phyloP scores from a whole-genome alignment of 2,329 filamentous ascomycete species.

The Ophiocordyceps camponoti-saundersi region DNA sequence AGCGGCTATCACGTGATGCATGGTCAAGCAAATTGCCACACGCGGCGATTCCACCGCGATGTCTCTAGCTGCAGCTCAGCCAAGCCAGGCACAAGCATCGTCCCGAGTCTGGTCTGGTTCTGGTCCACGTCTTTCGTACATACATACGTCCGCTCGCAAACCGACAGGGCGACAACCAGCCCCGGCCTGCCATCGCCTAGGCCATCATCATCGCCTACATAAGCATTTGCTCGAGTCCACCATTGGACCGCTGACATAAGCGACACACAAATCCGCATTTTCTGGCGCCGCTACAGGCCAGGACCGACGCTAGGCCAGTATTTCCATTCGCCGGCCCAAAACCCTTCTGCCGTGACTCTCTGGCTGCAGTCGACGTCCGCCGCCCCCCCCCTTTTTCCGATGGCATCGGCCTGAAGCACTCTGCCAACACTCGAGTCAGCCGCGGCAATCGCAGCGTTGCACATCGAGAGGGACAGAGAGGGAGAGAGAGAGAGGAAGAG shows the following conservation, averaged over 20 bases:
- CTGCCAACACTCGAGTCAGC: background rate
- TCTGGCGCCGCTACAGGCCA: conserved; percentile 4
- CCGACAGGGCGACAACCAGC: background rate
- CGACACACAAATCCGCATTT: conserved; percentile 5
- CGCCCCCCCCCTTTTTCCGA: background rate
- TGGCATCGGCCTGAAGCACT: conserved; percentile 7
- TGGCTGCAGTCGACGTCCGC: conserved; percentile 4
- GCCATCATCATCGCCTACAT: too few species aligned
- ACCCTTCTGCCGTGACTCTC: conserved; percentile 1
- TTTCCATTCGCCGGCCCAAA: background rate
- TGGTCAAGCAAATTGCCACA: background rate
- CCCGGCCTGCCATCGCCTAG: background rate
- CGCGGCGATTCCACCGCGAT: background rate
- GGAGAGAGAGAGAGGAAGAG: too few species aligned
- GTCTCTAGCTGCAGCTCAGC: background rate
- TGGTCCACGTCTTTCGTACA: too few species aligned
- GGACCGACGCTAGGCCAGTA: conserved; percentile 8
- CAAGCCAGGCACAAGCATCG: background rate
- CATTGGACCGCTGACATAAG: conserved; percentile 4
- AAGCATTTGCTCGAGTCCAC: background rate
- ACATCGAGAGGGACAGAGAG: background rate
- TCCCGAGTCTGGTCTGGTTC: background rate
- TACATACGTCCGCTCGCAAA: background rate
- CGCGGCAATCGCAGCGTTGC: background rate
- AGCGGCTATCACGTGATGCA: background rate